These are phyloP conservation scores for Thielaviopsis populi DNA, from an alignment of 2,329 filamentous ascomycete species.

Conservation along the genomic window DNA sequence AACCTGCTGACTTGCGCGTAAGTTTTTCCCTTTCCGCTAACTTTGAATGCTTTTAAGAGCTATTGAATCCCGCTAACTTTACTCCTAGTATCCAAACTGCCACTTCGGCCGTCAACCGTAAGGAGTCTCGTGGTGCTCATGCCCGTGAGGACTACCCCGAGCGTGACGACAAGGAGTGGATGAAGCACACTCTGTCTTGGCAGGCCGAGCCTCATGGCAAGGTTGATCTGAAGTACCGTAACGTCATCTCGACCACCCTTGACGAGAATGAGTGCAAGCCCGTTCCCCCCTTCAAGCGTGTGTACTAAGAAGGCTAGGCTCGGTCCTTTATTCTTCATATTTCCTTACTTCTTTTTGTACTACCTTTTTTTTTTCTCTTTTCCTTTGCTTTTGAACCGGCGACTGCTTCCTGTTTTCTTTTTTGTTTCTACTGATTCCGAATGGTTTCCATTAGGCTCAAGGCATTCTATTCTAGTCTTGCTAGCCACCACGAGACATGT, in stretches of 20 bases:
- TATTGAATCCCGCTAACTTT: conserved; percentile 16
- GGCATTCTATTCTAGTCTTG: conserved; percentile 1
- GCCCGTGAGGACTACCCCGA: conserved; percentile 94
- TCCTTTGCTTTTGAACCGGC: conserved; percentile 13
- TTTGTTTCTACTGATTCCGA: not conserved
- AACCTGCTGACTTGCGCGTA: conserved; percentile 95
- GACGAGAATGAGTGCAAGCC: conserved; percentile 94
- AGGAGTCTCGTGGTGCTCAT: conserved; percentile 94
- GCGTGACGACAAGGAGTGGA: conserved; percentile 90
- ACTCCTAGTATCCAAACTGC: conserved; percentile 67
- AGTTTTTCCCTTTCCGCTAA: conserved; percentile 29
- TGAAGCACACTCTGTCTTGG: conserved; percentile 97
- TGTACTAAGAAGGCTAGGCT: conserved; percentile 44
- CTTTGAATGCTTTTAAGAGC: not conserved
- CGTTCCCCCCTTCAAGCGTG: conserved; percentile 91
- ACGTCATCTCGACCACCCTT: conserved; percentile 66
- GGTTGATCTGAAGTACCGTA: conserved; percentile 74
- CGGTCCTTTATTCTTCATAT: conserved; percentile 4
- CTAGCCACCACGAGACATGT: not conserved
- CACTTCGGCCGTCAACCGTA: conserved; percentile 74
- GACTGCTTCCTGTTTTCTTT: conserved; percentile 1
- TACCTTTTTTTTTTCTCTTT: conserved; percentile 6
- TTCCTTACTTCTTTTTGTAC: conserved; percentile 7
- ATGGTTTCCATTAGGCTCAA: conserved; percentile 1
- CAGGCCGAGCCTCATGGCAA: conserved; percentile 84